Evolutionary conservation across 2,329 filamentous ascomycete species (phyloP).

Genomic region (Didymella lethalis): DNA sequence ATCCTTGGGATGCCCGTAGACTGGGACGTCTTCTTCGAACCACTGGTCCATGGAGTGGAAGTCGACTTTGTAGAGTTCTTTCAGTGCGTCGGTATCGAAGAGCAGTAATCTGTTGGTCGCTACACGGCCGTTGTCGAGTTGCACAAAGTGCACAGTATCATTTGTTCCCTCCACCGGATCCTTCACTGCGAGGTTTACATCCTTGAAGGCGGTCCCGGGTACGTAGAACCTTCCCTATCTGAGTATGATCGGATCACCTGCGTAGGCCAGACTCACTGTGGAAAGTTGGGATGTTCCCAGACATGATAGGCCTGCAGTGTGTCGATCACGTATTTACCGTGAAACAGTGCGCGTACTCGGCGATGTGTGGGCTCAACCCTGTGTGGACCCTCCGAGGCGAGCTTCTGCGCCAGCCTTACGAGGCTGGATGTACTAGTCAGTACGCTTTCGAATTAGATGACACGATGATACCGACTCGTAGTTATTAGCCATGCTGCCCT

Average conservation of each 20-base stretch:
- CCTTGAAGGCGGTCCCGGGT: constrained; percentile 22
- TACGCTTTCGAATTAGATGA: too few species aligned
- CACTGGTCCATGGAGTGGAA: constrained; percentile 53
- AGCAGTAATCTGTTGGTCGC: constrained; percentile 37
- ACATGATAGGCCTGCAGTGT: constrained; percentile 46
- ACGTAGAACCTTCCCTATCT: constrained; percentile 39
- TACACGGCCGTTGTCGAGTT: constrained; percentile 19
- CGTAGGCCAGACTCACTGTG: constrained; percentile 34
- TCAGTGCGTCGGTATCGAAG: constrained; percentile 35
- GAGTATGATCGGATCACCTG: neutral
- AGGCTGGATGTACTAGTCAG: constrained; percentile 42
- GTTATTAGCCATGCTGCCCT: constrained; percentile 19
- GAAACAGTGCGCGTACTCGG: constrained; percentile 45
- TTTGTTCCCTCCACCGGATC: constrained; percentile 3
- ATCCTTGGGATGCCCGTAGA: constrained; percentile 71
- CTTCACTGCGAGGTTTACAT: neutral
- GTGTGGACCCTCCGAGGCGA: constrained; percentile 51
- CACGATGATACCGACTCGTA: constrained; percentile 14
- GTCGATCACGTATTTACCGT: constrained; percentile 46
- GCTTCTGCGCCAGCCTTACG: constrained; percentile 51
- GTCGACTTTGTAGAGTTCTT: constrained; percentile 43
- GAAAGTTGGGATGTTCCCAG: constrained; percentile 50
- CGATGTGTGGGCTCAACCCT: constrained; percentile 39
- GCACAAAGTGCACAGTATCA: constrained; percentile 30
- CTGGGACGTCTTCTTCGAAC: constrained; percentile 67